Percentiles rank a stretch among this genome's conserved stretches.
Evolutionary conservation across 805 yeast species (phyloP).

Genomic region (Lipomyces starkeyi): DNA sequence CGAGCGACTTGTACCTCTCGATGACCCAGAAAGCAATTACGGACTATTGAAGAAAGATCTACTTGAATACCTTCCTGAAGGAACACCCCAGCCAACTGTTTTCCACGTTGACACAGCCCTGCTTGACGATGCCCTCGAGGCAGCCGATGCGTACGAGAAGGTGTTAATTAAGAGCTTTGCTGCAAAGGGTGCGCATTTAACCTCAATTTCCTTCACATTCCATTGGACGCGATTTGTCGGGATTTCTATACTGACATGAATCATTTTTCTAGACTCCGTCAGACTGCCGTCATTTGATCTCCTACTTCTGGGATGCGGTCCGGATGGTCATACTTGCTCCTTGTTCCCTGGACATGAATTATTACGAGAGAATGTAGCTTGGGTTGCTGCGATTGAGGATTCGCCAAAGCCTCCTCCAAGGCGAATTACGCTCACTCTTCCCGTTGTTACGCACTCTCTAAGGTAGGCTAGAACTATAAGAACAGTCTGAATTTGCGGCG

Average conservation of each 20-base stretch:
- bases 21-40: slow-evolving; percentile 80
- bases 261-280: slow-evolving; percentile 67
- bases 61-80: slow-evolving; percentile 68
- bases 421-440: slow-evolving; percentile 88
- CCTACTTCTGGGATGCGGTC: slow-evolving; percentile 93
- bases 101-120: slow-evolving; percentile 82
- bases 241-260: not conserved
- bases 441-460: slow-evolving; percentile 87
- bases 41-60: slow-evolving; percentile 86
- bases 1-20: slow-evolving; percentile 90
- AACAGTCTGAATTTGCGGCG: not conserved
- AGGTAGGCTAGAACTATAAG: slow-evolving; percentile 19
- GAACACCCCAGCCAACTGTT: slow-evolving; percentile 65
- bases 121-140: slow-evolving; percentile 77
- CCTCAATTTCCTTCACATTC: not conserved
- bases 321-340: slow-evolving; percentile 98
- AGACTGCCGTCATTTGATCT: slow-evolving; percentile 94
- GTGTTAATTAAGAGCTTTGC: slow-evolving; percentile 88
- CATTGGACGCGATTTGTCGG: not conserved
- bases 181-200: slow-evolving; percentile 56
- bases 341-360: slow-evolving; percentile 91
- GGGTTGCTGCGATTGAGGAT: slow-evolving; percentile 92
- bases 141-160: slow-evolving; percentile 93
- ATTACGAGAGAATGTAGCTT: slow-evolving; percentile 85
- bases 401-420: slow-evolving; percentile 89